Evolutionary conservation across 352 stramenopile genomes (phyloP), one percentile per base, ranked within the genome.

Genomic region (Globisporangium nagaii): DNA sequence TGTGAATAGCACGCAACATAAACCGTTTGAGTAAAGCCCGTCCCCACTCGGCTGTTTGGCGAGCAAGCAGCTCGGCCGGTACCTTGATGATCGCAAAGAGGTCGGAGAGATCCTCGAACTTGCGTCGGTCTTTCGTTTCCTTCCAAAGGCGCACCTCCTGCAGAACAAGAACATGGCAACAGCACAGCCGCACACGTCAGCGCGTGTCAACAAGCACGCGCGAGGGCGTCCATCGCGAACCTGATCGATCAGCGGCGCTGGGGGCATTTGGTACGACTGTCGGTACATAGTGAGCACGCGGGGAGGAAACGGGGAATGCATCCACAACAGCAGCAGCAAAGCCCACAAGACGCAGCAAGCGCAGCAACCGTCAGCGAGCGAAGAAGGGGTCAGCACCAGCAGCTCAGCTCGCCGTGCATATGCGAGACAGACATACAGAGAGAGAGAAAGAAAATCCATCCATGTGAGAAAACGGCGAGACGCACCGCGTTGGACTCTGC

Each of bases 81-180:
- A 84, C 91, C 60, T 98, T 98, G 53, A 99, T 98, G 65, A 99
- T 98, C 31, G 93, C 88, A 53, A 97, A 99, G 27, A 99, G 66
- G 41, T 98, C 86, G 17, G 86, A 83, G n/a, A 94, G 61, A 42
- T 94, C 86, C 58, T 96, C 86, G 48, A 83, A 94, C 70, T 87
- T 92, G 58, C 86, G 82, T 39, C 86, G 67, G 44, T 96, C 86
- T 54, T 94, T 94, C 8, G 84, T 90, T 54, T 90, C 76, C 22
- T 76, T 75, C 70, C 80, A 93, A 4, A 96, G 70, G 51, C 84
- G 88, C 35, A 96, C 71, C 45, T 93, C 81, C 74, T 88, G 60
- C 30, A 8, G 17, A 8, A 35, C 4, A 42, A 2, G 6, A 31
- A 25, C 20, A 31, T 28, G 19, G 10, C 27, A 19, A 3, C 22